Evolutionary conservation across 257 asterid genomes (phyloP), one percentile per base, ranked within the genome.

Genomic region (Ocimum tenuiflorum): DNA sequence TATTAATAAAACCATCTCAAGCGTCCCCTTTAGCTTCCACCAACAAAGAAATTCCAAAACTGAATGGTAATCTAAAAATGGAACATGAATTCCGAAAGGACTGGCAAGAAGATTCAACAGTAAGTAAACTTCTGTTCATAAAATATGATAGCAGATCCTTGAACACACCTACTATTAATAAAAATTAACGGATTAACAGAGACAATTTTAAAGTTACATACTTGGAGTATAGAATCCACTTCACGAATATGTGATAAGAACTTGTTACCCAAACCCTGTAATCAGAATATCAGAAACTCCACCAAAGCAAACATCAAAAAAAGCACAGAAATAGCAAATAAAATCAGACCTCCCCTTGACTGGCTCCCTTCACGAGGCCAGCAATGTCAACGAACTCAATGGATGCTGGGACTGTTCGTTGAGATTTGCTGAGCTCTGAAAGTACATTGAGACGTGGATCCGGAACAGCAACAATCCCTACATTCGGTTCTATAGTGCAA

Each of bases 311-410:
- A 57, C 11, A 74, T 78, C 65, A 70, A 22, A 13, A 71, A 47
- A 68, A 35, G 24, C 60, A 52, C 29, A 60, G 54, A 69, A 31
- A 31, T 4, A 27, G 4, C 2, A 27, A 27, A 27, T 27, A 27
- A 27, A 27, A 27, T 27, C 31, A 27, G 4, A 92, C 99, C 99
- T 92, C 99, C 72, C 97, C 99, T 82, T 86, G 99, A 75, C 96
- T 92, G 69, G 99, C 99, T 64, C 99, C 99, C 83, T 89, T 92
- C 49, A 92, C 97, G 55, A 92, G 96, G 31, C 99, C 99, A 60
- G 99, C 99, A 76, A 89, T 92, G 72, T 92, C 98, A 72, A 92
- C 99, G 74, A 92, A 86, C 80, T 92, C 99, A 20, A 92, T 87
- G 20, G 99, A 88, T 14, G 97, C 96, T 5, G 99, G 82, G 77